Base-by-base conservation (phyloP, 768 basidiomycete genomes). In the Neoboletus magnificus region DNA sequence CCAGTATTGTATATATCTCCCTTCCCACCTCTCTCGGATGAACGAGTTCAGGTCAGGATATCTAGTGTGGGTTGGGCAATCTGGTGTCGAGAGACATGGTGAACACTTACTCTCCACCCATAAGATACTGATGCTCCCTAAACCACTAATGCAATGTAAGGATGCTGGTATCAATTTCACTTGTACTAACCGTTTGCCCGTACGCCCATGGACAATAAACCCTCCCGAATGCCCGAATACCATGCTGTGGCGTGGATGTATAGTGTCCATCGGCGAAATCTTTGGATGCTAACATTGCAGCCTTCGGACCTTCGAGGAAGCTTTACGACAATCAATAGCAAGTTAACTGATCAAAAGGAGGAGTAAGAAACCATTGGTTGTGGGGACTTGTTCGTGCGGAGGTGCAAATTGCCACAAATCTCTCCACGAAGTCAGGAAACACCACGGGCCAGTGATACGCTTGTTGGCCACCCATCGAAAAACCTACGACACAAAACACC, bases 401-500 rank as follows among this genome's bases (percentile, higher is more conserved):
- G 42, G 80, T 78, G 60, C 83, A 83, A 56, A 84, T 75, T 29
- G 63, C 54, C 18, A 45, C 56, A 47, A 62, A 79, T 77, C 71
- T 76, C 56, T 82, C 76, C 25, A 84, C 77, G 32, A 77, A 77
- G 49, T 84, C 81, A 3, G 83, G 81, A 57, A 78, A 82, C 59
- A 83, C 69, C n/a, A 79, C 76, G 1, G 82, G 69, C 83, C 80
- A 84, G 58, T 84, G 74, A 62, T 82, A 83, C 0, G 82, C 77
- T 77, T 82, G 52, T 46, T 83, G 83, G 3, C 76, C 83, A 50
- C 82, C 82, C 83, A 84, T 85, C 4, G 81, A 82, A 58, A 83
- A 82, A 3, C 82, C 82, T 22, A 82, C 70, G 11, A 56, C 48
- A 41, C 64, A 68, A 36, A 60, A 55, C 5, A 62, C 47, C 44